These are phyloP conservation scores for Gyrodon lividus DNA, from an alignment of 768 basidiomycete species.

Conservation along the genomic window DNA sequence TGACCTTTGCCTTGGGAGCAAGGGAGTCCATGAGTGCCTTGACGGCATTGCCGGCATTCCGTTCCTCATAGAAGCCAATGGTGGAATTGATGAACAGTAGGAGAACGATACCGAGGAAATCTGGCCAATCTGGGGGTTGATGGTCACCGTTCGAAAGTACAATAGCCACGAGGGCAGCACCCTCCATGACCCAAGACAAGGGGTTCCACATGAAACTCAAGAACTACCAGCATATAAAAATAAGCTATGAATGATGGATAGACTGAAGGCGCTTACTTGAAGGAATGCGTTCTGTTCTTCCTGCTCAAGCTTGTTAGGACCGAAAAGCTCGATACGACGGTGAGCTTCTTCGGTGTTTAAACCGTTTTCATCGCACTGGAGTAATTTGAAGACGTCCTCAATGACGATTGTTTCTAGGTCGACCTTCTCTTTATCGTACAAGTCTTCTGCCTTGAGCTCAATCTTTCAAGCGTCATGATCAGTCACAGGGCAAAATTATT, in stretches of 20 bases:
- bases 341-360: constrained; percentile 69
- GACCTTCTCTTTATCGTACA: constrained; percentile 99
- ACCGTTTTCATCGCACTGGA: constrained; percentile 87
- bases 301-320: constrained; percentile 90
- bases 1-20: constrained; percentile 95
- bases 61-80: constrained; percentile 98
- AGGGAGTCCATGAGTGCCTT: constrained; percentile 99
- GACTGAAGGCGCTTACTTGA: constrained; percentile 51
- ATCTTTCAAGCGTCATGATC: constrained; percentile 43
- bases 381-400: constrained; percentile 94
- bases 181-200: constrained; percentile 99
- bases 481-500: background rate
- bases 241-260: background rate
- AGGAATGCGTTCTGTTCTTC: constrained; percentile 92
- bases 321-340: constrained; percentile 89
- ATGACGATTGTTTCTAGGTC: constrained; percentile 96
- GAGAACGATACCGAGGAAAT: constrained; percentile 94
- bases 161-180: constrained; percentile 91
- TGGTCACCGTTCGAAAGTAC: constrained; percentile 90
- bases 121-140: constrained; percentile 91
- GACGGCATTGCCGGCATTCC: constrained; percentile 96
- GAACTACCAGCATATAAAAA: constrained; percentile 47
- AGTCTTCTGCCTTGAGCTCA: constrained; percentile 87
- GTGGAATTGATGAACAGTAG: constrained; percentile 92
- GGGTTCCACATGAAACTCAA: constrained; percentile 99